phyloP scores from a whole-genome alignment of 805 yeast species.

The Candida arabinofermentans region DNA sequence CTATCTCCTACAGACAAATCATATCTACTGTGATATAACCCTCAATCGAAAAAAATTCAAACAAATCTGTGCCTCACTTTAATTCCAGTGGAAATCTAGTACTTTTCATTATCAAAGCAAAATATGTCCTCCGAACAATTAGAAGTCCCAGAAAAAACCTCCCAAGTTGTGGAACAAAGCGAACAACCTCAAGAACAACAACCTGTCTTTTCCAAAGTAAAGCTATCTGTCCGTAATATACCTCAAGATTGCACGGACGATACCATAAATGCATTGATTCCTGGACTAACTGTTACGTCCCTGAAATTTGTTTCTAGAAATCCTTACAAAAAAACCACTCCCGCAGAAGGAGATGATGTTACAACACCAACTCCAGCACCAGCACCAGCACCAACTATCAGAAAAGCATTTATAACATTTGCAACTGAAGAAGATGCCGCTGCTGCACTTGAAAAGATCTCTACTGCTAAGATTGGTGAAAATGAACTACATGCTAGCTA shows the following conservation, averaged over 20 bases:
- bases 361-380: no score
- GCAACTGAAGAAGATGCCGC: slow-evolving; percentile 58
- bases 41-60: no score
- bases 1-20: no score
- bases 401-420: slow-evolving; percentile 52
- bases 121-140: slow-evolving; percentile 10
- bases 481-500: slow-evolving; percentile 45
- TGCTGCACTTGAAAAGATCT: slow-evolving; percentile 47
- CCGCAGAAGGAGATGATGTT: no score
- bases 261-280: slow-evolving; percentile 38
- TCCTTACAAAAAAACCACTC: slow-evolving; percentile 22
- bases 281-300: slow-evolving; percentile 30
- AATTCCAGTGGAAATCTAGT: no score
- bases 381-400: no score
- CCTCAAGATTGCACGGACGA: slow-evolving; percentile 41
- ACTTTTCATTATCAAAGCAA: neutral
- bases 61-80: no score
- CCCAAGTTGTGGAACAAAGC: slow-evolving; percentile 7
- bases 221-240: slow-evolving; percentile 43
- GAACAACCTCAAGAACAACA: slow-evolving; percentile 6
- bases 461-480: slow-evolving; percentile 29
- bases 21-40: no score
- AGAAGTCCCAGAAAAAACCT: slow-evolving; percentile 7
- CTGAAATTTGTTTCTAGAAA: slow-evolving; percentile 31
- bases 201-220: slow-evolving; percentile 36